A percentile compares a stretch with the other conserved stretches of the same genome.
phyloP scores from a whole-genome alignment of 179 eudicot species.

The Pouteria campechiana region DNA sequence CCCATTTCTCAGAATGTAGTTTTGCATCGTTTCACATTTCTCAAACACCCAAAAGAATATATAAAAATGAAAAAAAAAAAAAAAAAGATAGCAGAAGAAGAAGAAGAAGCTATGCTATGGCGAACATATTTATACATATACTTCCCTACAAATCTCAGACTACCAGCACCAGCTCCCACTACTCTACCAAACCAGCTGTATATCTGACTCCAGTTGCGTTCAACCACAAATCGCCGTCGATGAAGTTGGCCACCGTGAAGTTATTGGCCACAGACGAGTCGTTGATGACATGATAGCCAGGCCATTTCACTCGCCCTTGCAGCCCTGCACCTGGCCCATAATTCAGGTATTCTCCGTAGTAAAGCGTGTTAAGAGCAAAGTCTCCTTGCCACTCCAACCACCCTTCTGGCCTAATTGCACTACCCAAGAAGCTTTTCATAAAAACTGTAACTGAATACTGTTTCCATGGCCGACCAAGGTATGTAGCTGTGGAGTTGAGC shows the following conservation, averaged over 20 bases:
- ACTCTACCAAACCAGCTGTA: constrained; percentile 28
- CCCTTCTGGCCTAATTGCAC: constrained; percentile 18
- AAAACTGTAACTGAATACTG: constrained; percentile 25
- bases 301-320: constrained; percentile 16
- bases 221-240: constrained; percentile 32
- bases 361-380: constrained; percentile 26
- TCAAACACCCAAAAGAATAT: no score
- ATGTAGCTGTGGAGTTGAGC: constrained; percentile 5
- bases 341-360: constrained; percentile 33
- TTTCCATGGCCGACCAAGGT: constrained; percentile 39
- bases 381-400: constrained; percentile 32
- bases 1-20: no score
- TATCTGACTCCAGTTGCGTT: constrained; percentile 27
- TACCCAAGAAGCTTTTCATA: constrained; percentile 16
- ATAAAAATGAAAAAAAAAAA: no score
- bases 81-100: no score
- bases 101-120: no score
- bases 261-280: constrained; percentile 7
- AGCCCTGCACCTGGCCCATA: constrained; percentile 19
- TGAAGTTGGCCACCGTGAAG: constrained; percentile 17
- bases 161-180: no score
- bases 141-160: no score
- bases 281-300: constrained; percentile 13
- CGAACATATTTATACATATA: no score
- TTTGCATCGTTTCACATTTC: no score